These are phyloP conservation scores for Coleophoma crateriformis DNA, from an alignment of 2,329 filamentous ascomycete genomes.

Conservation along the genomic window DNA sequence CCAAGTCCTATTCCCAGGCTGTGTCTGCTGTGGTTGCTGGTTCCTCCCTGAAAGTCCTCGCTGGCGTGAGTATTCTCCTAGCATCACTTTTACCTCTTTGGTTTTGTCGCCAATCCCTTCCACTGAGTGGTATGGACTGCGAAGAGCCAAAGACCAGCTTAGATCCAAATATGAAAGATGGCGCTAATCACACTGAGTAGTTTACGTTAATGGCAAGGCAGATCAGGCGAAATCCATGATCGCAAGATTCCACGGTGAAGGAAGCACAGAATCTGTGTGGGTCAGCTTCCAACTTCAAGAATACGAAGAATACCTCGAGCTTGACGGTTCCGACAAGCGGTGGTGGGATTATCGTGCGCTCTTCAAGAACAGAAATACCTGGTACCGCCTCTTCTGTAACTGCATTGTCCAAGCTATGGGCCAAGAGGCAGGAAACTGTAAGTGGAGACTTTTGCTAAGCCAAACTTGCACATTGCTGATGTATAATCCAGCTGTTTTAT, in stretches of 20 bases:
- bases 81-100: too few species aligned
- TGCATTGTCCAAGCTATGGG: constrained; percentile 46
- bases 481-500: constrained; percentile 26
- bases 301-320: constrained; percentile 38
- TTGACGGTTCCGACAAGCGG: constrained; percentile 40
- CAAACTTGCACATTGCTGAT: constrained; percentile 5
- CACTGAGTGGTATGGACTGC: too few species aligned
- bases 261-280: constrained; percentile 38
- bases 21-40: constrained; percentile 42
- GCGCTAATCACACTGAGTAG: too few species aligned
- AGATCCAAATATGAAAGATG: too few species aligned
- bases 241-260: constrained; percentile 49
- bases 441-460: background rate
- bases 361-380: constrained; percentile 41
- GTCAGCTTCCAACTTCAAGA: constrained; percentile 39
- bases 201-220: constrained; percentile 48
- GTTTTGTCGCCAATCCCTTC: too few species aligned
- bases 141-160: too few species aligned
- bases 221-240: constrained; percentile 48
- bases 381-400: constrained; percentile 45
- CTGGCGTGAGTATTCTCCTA: constrained; percentile 32
- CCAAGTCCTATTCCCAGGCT: constrained; percentile 35
- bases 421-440: constrained; percentile 39
- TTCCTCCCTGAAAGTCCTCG: constrained; percentile 58
- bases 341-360: constrained; percentile 51